Evolutionary conservation across 768 basidiomycete genomes (phyloP), one percentile per base, ranked within the genome.

Genomic region (Mycena amicta): DNA sequence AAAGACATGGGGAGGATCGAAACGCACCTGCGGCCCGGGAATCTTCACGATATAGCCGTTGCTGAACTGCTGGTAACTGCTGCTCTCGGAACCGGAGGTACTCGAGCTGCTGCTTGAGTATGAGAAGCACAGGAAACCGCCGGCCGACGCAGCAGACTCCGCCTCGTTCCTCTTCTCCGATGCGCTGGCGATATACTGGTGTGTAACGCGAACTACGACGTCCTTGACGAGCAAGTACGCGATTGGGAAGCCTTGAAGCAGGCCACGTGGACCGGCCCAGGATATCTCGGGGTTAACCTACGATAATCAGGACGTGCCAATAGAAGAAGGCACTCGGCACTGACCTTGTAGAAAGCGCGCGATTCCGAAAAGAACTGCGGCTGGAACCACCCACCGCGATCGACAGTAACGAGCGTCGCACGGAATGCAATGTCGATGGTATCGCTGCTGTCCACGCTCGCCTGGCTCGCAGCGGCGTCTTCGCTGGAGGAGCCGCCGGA

Each of bases 331-430:
- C 1, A 12, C 5, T 12, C 27, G 15, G 15, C 31, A n/a, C 13
- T 6, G 11, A 63, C 56, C 31, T 59, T 60, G 52, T 64, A 61
- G 57, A 58, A 66, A 40, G 50, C 57, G 20, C 56, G 43, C 8
- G 66, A 67, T 30, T 66, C 50, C 15, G 51, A 47, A 57, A 67
- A 67, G 50, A 67, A 64, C 26, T 66, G 65, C 0, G 66, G 66
- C 40, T 63, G 66, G 62, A 67, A 67, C 66, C 66, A 67, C 2
- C 66, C 65, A 1, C 55, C 56, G 11, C 65, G 65, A 37, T 67
- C 66, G 13, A 66, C 62, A 11, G 66, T 66, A 5, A 65, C 66
- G 1, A 67, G 59, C 1, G 66, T 65, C 3, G 59, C 64, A 5
- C 64, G 64, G 40, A 67, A 59, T 0, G 60, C 64, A 12, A 67